Percentiles rank a stretch among this genome's conserved stretches.
Conservation (phyloP, 2,329 filamentous ascomycete genomes). For the Fusarium sp. region DNA sequence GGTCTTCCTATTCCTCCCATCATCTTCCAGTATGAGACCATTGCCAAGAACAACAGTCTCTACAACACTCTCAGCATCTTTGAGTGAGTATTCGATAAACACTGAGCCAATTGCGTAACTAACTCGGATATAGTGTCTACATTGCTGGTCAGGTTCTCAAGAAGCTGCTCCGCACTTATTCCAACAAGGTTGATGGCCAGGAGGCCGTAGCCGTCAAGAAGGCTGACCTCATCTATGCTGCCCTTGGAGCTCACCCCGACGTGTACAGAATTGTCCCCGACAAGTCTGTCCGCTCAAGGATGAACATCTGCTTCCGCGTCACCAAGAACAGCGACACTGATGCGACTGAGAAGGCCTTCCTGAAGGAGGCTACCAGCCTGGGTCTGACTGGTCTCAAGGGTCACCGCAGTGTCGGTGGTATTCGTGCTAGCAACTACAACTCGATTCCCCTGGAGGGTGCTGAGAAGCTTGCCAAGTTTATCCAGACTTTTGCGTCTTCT, state of each 20-base stretch:
- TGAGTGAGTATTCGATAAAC: conserved; percentile 60
- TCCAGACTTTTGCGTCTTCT: conserved; percentile 61
- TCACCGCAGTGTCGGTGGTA: conserved; percentile 77
- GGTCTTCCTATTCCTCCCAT: conserved; percentile 82
- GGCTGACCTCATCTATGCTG: conserved; percentile 78
- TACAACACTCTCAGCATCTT: conserved; percentile 98
- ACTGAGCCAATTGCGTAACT: neutral
- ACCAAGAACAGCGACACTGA: conserved; percentile 68
- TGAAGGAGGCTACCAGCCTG: conserved; percentile 74
- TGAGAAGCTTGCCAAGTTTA: conserved; percentile 73
- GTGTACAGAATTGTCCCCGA: conserved; percentile 83
- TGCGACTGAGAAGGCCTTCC: conserved; percentile 81
- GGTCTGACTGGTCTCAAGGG: conserved; percentile 87
- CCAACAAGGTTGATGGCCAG: conserved; percentile 79
- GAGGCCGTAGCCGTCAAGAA: conserved; percentile 79
- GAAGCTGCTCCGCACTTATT: conserved; percentile 73
- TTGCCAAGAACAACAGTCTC: conserved; percentile 92
- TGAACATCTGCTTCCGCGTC: conserved; percentile 96
- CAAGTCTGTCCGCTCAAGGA: conserved; percentile 80
- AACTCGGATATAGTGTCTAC: conserved; percentile 70
- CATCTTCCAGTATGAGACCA: conserved; percentile 83
- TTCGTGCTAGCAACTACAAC: conserved; percentile 91
- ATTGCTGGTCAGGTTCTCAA: conserved; percentile 90
- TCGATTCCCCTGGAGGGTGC: conserved; percentile 76
- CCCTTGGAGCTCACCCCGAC: conserved; percentile 77